phyloP scores from a whole-genome alignment of 164 flowering plant species.

The Cinnamomum micranthum region DNA sequence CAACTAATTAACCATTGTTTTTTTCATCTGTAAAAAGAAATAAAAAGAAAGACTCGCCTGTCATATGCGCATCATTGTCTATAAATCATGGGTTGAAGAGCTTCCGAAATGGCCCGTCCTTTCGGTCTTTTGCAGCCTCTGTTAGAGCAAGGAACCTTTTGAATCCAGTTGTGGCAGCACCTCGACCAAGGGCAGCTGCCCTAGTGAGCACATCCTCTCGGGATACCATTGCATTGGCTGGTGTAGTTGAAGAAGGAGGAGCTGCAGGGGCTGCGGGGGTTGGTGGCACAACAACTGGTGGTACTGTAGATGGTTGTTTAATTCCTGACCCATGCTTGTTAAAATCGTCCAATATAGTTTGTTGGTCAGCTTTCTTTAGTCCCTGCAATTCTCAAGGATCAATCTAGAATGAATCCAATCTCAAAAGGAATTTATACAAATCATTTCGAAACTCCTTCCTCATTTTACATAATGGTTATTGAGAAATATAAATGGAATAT shows the following conservation, averaged over 20 bases:
- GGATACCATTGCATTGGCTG: conserved; percentile 34
- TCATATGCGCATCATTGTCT: not conserved
- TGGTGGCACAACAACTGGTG: conserved; percentile 25
- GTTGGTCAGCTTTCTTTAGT: conserved; percentile 85
- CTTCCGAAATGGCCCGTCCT: conserved; percentile 92
- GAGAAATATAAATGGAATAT: not conserved
- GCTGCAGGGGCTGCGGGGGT: conserved; percentile 33
- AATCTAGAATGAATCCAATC: not conserved
- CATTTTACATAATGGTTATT: too few relatives aligned
- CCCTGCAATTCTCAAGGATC: conserved; percentile 49
- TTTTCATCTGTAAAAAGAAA: not conserved
- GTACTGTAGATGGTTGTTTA: conserved; percentile 42
- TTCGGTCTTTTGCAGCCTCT: conserved; percentile 95
- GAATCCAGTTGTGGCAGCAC: conserved; percentile 93
- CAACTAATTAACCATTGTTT: not conserved
- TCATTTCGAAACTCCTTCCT: too few relatives aligned
- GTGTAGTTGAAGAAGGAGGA: conserved; percentile 28
- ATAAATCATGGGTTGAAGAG: conserved; percentile 61
- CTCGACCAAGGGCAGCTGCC: conserved; percentile 97
- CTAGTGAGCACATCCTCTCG: conserved; percentile 88
- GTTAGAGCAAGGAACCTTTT: conserved; percentile 92
- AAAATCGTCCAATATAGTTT: conserved; percentile 86
- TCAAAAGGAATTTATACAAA: too few relatives aligned
- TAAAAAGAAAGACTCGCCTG: not conserved
- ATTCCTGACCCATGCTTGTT: conserved; percentile 71